Percentiles rank a stretch among this genome's conserved stretches.
These are phyloP conservation scores for Leucogyrophana mollusca DNA, from an alignment of 768 basidiomycete species.

Conservation along the genomic window DNA sequence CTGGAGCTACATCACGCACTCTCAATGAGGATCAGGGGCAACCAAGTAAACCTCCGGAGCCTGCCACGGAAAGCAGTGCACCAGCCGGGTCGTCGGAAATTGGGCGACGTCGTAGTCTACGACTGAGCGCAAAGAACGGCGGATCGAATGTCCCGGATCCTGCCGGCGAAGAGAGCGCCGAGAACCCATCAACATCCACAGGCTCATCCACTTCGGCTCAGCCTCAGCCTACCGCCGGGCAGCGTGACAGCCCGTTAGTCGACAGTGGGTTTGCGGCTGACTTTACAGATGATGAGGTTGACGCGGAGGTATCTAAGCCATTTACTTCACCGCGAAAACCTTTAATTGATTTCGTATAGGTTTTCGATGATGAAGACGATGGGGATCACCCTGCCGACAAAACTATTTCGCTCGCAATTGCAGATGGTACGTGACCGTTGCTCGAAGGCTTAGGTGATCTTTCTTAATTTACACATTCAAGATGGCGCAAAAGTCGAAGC, in stretches of 20 bases:
- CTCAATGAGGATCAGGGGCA: conserved; percentile 33
- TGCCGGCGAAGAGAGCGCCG: conserved; percentile 13
- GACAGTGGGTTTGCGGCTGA: conserved; percentile 70
- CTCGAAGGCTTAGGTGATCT: not conserved
- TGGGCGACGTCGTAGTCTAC: conserved; percentile 75
- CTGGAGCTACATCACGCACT: conserved; percentile 41
- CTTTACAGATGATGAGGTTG: conserved; percentile 83
- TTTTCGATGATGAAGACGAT: conserved; percentile 87
- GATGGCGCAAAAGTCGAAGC: conserved; percentile 95
- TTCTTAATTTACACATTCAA: conserved; percentile 22
- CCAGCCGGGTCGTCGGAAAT: conserved; percentile 39
- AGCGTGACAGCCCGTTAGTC: conserved; percentile 50
- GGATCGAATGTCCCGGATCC: conserved; percentile 14
- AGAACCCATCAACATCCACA: conserved; percentile 14
- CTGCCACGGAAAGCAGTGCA: conserved; percentile 32
- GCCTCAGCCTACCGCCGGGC: conserved; percentile 12
- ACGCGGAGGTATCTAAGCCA: conserved; percentile 54
- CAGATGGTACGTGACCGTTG: conserved; percentile 59
- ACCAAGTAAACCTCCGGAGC: conserved; percentile 9
- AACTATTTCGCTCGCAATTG: conserved; percentile 81
- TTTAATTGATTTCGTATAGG: conserved; percentile 31
- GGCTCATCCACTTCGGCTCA: conserved; percentile 29
- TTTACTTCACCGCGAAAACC: not conserved
- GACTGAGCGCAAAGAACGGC: conserved; percentile 71
- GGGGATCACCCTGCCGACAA: conserved; percentile 74